Percentiles rank a stretch among this genome's conserved stretches.
Evolutionary conservation across 495 filamentous ascomycete species (phyloP).

Genomic region (Chaetomium tenue): DNA sequence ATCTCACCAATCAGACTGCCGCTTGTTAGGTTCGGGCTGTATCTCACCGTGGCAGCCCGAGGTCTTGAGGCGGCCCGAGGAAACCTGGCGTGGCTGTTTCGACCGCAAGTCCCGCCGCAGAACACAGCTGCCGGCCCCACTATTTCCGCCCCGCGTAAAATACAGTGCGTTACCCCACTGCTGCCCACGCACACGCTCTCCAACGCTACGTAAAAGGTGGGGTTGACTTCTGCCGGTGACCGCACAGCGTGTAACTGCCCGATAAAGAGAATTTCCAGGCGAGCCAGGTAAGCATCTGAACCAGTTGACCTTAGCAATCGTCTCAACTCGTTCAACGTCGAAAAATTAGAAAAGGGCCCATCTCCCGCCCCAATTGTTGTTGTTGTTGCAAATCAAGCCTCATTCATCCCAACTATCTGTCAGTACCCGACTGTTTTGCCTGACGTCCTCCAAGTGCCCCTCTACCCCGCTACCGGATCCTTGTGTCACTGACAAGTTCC

Average conservation of each 20-base stretch:
- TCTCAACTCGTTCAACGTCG: not conserved
- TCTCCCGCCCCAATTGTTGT: not conserved
- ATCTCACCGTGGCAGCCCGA: not conserved
- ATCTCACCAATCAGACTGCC: conserved; percentile 2
- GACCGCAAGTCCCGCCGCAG: not conserved
- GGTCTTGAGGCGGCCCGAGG: not conserved
- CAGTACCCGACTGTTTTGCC: not conserved
- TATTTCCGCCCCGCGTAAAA: not conserved
- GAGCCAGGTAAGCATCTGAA: too few species aligned
- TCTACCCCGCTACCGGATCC: not conserved
- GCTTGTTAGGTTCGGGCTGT: not conserved
- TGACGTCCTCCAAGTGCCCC: not conserved
- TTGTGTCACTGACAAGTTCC: not conserved
- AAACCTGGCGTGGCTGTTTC: not conserved
- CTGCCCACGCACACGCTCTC: conserved; percentile 16
- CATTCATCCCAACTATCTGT: not conserved
- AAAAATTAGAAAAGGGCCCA: not conserved
- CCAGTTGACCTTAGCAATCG: too few species aligned
- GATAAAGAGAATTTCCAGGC: conserved; percentile 7
- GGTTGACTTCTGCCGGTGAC: conserved; percentile 19
- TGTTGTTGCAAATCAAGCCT: not conserved
- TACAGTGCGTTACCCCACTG: conserved; percentile 16
- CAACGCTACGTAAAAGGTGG: conserved; percentile 29
- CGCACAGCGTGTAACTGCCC: not conserved
- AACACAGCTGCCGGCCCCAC: conserved; percentile 14